Evolutionary conservation across 805 yeast genomes (phyloP), one percentile per base, ranked within the genome.

Genomic region (Ogataea chonburiensis): DNA sequence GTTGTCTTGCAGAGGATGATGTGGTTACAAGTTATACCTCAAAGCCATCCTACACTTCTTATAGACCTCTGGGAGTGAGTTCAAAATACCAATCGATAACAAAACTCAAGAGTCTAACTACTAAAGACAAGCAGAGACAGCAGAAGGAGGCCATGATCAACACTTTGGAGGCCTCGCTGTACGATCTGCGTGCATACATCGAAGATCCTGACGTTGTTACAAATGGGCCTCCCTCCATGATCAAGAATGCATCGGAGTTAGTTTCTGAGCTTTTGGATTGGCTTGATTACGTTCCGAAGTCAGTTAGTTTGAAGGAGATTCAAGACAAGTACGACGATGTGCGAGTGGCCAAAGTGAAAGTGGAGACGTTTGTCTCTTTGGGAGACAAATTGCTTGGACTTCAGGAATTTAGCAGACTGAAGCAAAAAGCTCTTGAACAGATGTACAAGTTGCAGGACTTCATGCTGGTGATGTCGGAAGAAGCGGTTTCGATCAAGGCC

Each of bases 231-330:
- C 52, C 58, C 5, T 49, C 56, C 0, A 62, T 67, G 24, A 42
- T 75, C 5, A 68, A 64, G 5, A 47, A 56, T 19, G 59, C 71
- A 7, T 45, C 63, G 1, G 38, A 49, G 0, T 43, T 64, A 5
- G 73, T 81, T 4, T 38, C 64, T 11, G 78, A 75, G 8, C 61
- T 67, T 17, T 61, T 84, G 29, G 91, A 82, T 41, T 86, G 95
- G 95, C 63, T 87, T 24, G 95, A 86, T 32, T 77, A 74, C 49
- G 87, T 78, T 12, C 70, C 86, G 23, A 83, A 74, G 36, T 66
- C 63, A 15, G 73, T 84, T 1, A 45, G 58, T 0, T 30, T 61
- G 9, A 54, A 63, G 15, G 72, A 64, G 2, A 56, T 77, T 17
- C 55, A 59, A 14, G 52, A 54, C 3, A 71, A 57, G 47, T 41